phyloP scores from a whole-genome alignment of 2,329 filamentous ascomycete species.

The Paracamarosporium sp. region DNA sequence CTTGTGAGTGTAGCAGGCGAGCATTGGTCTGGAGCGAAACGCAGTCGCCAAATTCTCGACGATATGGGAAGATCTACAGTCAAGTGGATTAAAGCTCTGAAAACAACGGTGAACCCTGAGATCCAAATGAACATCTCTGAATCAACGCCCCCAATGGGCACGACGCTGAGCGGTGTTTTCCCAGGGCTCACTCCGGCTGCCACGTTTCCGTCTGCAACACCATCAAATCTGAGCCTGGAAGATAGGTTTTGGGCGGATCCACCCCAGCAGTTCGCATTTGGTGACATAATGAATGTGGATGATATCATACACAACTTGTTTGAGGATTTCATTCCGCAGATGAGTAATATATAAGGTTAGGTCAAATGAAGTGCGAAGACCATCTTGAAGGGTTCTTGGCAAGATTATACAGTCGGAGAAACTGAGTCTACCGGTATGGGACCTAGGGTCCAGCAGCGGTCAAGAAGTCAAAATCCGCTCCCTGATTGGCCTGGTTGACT shows the following conservation, averaged over 20 bases:
- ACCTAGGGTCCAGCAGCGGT: slow-evolving; percentile 35
- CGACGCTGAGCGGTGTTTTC: neutral
- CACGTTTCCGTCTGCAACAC: neutral
- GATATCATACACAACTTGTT: slow-evolving; percentile 13
- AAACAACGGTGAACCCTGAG: neutral
- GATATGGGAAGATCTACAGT: slow-evolving; percentile 34
- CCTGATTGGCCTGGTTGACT: slow-evolving; percentile 66
- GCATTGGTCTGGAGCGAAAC: slow-evolving; percentile 61
- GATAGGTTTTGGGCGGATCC: neutral
- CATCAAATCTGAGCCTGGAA: neutral
- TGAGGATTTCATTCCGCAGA: slow-evolving; percentile 13
- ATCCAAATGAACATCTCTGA: neutral
- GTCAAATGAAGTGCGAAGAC: neutral
- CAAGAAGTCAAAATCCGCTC: slow-evolving; percentile 67
- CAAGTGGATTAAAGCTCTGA: slow-evolving; percentile 3
- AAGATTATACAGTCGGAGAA: neutral
- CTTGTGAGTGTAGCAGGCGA: slow-evolving; percentile 57
- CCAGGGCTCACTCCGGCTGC: neutral
- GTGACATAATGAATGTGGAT: slow-evolving; percentile 7
- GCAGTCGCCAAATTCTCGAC: slow-evolving; percentile 54
- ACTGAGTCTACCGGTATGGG: too few relatives aligned
- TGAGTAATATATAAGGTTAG: neutral
- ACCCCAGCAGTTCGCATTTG: neutral
- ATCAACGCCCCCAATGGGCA: neutral
- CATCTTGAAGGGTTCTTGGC: neutral